phyloP scores from a whole-genome alignment of 2,329 filamentous ascomycete species.

The Pestalotiopsis sp. region DNA sequence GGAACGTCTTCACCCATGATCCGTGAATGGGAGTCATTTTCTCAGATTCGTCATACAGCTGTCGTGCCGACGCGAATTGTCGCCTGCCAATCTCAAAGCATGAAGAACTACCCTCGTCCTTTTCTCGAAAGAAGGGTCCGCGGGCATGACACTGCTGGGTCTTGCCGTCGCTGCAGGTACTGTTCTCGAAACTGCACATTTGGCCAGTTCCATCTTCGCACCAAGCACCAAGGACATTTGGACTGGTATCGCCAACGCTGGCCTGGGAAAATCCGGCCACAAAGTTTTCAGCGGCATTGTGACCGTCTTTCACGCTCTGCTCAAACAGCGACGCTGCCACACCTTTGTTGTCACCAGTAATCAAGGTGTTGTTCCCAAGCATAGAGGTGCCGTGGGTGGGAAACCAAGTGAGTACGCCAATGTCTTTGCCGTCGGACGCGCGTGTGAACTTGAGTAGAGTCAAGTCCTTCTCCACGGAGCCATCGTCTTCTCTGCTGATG shows the following conservation, averaged over 20 bases:
- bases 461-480: conserved; percentile 70
- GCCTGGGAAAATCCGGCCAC: conserved; percentile 92
- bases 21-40: conserved; percentile 54
- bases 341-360: conserved; percentile 96
- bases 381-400: conserved; percentile 90
- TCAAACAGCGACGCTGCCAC: conserved; percentile 88
- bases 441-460: conserved; percentile 80
- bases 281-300: conserved; percentile 65
- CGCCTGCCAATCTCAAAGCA: conserved; percentile 76
- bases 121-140: conserved; percentile 67
- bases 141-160: conserved; percentile 74
- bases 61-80: conserved; percentile 56
- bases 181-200: conserved; percentile 76
- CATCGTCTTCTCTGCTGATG: conserved; percentile 52
- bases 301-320: conserved; percentile 59
- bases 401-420: conserved; percentile 88
- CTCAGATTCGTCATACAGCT: conserved; percentile 55
- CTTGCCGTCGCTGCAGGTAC: conserved; percentile 75
- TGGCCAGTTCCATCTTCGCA: conserved; percentile 82
- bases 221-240: conserved; percentile 84
- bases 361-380: conserved; percentile 86
- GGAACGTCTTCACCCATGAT: conserved; percentile 75
- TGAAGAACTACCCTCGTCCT: conserved; percentile 73
- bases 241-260: conserved; percentile 88
- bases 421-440: conserved; percentile 72